These are phyloP conservation scores for Zymoseptoria tritici DNA, from an alignment of 2,329 filamentous ascomycete genomes.

Conservation along the genomic window DNA sequence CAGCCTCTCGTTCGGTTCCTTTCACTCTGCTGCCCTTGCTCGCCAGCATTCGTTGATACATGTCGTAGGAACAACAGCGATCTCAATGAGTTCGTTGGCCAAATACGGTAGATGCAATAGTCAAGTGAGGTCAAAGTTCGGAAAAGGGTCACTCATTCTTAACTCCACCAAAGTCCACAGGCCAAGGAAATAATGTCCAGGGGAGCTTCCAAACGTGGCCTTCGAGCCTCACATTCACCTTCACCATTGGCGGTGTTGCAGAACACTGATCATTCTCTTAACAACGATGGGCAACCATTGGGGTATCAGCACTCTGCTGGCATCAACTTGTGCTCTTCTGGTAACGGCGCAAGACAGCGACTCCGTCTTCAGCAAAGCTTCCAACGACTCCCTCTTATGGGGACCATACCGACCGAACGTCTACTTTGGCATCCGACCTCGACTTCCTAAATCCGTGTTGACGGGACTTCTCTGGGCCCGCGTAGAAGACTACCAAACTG, in stretches of 20 bases:
- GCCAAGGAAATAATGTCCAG: neutral
- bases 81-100: neutral
- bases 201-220: constrained; percentile 5
- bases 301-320: constrained; percentile 17
- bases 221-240: neutral
- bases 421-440: constrained; percentile 84
- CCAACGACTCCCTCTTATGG: constrained; percentile 86
- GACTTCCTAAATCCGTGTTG: constrained; percentile 72
- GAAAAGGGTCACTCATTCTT: neutral
- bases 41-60: neutral
- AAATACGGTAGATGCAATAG: neutral
- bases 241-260: constrained; percentile 1
- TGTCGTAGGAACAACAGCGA: neutral
- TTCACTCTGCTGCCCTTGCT: too few species aligned
- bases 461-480: constrained; percentile 83
- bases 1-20: constrained; percentile 57
- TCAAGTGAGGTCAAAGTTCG: neutral
- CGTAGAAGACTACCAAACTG: constrained; percentile 67
- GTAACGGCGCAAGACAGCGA: constrained; percentile 13
- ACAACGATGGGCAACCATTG: constrained; percentile 19
- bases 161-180: neutral
- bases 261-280: neutral
- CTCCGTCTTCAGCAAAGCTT: constrained; percentile 37
- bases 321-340: constrained; percentile 16
- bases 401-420: constrained; percentile 90